phyloP scores from a whole-genome alignment of 2,329 filamentous ascomycete species.

The Simplicillium aogashimaense region DNA sequence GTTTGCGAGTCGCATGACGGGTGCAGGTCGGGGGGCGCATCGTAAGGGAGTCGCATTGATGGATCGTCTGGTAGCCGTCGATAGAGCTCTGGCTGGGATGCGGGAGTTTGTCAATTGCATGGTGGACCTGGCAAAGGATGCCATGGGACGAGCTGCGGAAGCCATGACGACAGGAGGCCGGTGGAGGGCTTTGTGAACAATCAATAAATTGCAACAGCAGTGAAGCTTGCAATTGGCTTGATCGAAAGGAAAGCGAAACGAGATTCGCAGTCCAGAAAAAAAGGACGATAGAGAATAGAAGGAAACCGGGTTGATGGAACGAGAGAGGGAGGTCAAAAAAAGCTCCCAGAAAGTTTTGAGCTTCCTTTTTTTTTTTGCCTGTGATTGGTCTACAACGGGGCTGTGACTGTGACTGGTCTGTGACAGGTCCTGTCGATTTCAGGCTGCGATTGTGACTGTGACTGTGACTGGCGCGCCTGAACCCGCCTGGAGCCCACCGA shows the following conservation, averaged over 20 bases:
- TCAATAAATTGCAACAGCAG: conserved; percentile 3
- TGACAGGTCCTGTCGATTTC: no score
- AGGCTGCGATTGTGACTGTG: neutral
- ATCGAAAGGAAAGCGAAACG: no score
- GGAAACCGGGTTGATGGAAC: neutral
- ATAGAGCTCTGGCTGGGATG: conserved; percentile 21
- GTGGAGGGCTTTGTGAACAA: no score
- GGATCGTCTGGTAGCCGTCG: conserved; percentile 16
- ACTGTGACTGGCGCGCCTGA: neutral
- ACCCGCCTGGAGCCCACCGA: no score
- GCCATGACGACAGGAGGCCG: conserved; percentile 22
- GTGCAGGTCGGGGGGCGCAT: conserved; percentile 16
- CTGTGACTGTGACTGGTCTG: no score
- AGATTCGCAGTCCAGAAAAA: conserved; percentile 4
- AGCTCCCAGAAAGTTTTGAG: conserved; percentile 1
- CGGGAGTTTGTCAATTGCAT: conserved; percentile 17
- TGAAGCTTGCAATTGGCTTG: neutral
- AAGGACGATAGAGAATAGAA: conserved; percentile 8
- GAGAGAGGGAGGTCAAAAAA: conserved; percentile 4
- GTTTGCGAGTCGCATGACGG: conserved; percentile 22
- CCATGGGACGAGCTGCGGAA: conserved; percentile 33
- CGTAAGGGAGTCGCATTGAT: conserved; percentile 10
- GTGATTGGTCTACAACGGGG: no score
- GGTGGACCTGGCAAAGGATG: conserved; percentile 20
- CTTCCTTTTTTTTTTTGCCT: neutral